Evolutionary conservation across 371 early-diverging fungal species (phyloP).

Genomic region (Nematocida sp.): DNA sequence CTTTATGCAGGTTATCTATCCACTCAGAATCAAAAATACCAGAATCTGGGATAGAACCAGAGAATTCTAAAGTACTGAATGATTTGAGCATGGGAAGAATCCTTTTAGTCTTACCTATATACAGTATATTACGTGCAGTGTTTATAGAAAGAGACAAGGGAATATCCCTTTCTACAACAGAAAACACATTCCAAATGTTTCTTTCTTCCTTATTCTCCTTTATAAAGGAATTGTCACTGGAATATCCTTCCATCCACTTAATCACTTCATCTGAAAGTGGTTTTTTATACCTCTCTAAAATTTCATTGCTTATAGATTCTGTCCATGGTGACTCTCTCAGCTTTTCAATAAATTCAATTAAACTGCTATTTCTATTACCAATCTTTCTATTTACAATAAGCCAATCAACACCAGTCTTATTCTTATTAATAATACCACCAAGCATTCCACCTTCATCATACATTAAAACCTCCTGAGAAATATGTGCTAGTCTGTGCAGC

Average conservation of each 20-base stretch:
- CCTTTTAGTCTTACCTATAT: constrained; percentile 31
- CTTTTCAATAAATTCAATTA: neutral
- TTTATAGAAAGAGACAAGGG: neutral
- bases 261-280: constrained; percentile 10
- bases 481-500: constrained; percentile 19
- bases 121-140: constrained; percentile 13
- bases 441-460: neutral
- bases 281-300: constrained; percentile 18
- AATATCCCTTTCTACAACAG: constrained; percentile 21
- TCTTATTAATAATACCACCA: neutral
- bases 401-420: neutral
- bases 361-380: no score
- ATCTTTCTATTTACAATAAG: neutral
- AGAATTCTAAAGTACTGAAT: neutral
- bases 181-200: neutral
- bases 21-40: constrained; percentile 16
- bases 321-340: constrained; percentile 38
- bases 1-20: neutral
- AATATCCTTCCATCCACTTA: constrained; percentile 39
- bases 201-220: neutral
- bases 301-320: neutral
- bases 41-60: neutral
- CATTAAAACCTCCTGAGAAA: constrained; percentile 19
- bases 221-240: neutral
- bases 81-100: constrained; percentile 1